Evolutionary conservation across 2,329 filamentous ascomycete genomes (phyloP).

Genomic region (Rhynchosporium graminicola): DNA sequence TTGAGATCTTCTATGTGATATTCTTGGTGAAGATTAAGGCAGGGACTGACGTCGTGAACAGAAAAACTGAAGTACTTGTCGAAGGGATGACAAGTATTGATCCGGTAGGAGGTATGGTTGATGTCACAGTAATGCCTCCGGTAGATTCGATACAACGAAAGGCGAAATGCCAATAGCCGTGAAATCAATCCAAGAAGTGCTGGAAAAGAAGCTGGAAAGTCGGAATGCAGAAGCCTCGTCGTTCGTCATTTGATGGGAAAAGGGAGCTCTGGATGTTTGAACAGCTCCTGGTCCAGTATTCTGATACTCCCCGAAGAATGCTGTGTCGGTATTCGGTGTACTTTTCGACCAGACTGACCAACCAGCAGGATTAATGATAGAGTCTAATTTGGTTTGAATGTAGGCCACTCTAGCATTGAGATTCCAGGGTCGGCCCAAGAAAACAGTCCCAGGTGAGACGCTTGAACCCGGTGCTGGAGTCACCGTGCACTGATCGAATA

Average conservation of each 20-base stretch:
- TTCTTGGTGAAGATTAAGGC: slow-evolving; percentile 33
- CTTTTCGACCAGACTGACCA: slow-evolving; percentile 25
- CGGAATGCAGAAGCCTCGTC: slow-evolving; percentile 43
- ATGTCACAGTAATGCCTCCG: slow-evolving; percentile 18
- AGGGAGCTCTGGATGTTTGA: slow-evolving; percentile 44
- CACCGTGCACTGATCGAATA: slow-evolving; percentile 19
- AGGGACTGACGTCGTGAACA: slow-evolving; percentile 31
- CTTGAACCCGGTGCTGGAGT: slow-evolving; percentile 14
- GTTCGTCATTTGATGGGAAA: slow-evolving; percentile 44
- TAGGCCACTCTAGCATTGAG: slow-evolving; percentile 15
- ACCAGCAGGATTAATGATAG: slow-evolving; percentile 12
- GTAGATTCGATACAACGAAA: slow-evolving; percentile 40
- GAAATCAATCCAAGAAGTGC: slow-evolving; percentile 47
- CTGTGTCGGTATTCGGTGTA: slow-evolving; percentile 46
- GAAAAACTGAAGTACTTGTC: slow-evolving; percentile 33
- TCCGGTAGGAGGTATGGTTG: slow-evolving; percentile 26
- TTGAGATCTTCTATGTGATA: slow-evolving; percentile 36
- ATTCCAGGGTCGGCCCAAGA: slow-evolving; percentile 16
- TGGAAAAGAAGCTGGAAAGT: slow-evolving; percentile 45
- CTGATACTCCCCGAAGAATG: slow-evolving; percentile 52
- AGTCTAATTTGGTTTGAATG: slow-evolving; percentile 16
- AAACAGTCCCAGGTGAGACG: slow-evolving; percentile 9
- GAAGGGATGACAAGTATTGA: slow-evolving; percentile 33
- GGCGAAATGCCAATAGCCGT: slow-evolving; percentile 43
- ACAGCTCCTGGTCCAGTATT: slow-evolving; percentile 52